Evolutionary conservation across 2,329 filamentous ascomycete genomes (phyloP), one percentile per base, ranked within the genome.

Genomic region (Penicillium sp.): DNA sequence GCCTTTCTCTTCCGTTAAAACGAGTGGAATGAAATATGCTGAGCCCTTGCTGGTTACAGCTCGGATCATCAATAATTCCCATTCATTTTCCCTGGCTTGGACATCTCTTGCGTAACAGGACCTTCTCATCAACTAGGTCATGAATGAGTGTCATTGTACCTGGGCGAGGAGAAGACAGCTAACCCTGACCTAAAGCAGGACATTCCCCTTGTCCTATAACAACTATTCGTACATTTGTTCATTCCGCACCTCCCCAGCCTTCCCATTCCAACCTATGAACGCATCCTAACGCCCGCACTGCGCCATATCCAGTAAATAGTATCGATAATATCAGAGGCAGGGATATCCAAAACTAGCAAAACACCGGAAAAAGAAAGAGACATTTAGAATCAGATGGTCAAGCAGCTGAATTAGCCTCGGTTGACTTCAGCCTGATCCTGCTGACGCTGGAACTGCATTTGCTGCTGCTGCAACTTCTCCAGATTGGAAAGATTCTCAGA

Each of bases 401-500:
- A 17, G 30, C 36, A 25, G 32, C 43, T 27, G 42, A 36, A 19
- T 13, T 21, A 19, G 23, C 26, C 16, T 37, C 34, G 14, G 17
- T 20, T 3, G 34, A 17, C 15, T 37, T 26, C 2, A 27, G 48
- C 25, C 35, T 51, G 49, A 7, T 53, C 49, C 40, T 54, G 51
- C 20, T 55, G 51, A 13, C 32, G 26, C 20, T 51, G 39, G 30
- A 56, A 54, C 7, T 50, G 40, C 21, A 43, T 35, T 21, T 58
- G 54, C 9, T 57, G 53, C 13, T 44, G 43, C 25, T 57, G 52
- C 14, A 57, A 32, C 32, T 51, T 57, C 26, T 57, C 50, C 15
- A 56, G 20, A 17, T 47, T 53, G 9, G 52, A 43, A 15, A 48
- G 15, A 19, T 36, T 43, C 3, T 39, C 37, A 1, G 49, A 17